A percentile compares a stretch with the other conserved stretches of the same genome.
These are phyloP conservation scores for Logfia minima DNA, from an alignment of 129 eudicot species.

Conservation along the genomic window DNA sequence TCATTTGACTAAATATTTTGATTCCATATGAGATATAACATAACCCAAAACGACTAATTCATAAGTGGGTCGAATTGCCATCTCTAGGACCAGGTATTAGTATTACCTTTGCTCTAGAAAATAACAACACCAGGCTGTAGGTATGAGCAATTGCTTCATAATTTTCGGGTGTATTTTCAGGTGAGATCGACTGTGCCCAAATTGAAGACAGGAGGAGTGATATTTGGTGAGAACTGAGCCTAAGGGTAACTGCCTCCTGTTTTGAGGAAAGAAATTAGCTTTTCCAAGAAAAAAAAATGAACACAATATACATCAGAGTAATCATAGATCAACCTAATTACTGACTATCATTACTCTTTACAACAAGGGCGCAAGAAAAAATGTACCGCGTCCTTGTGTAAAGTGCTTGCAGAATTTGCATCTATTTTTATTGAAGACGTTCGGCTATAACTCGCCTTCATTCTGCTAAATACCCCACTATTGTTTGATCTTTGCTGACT, in stretches of 20 bases:
- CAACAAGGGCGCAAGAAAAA: constrained; percentile 14
- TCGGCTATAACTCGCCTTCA: constrained; percentile 75
- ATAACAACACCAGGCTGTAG: constrained; percentile 77
- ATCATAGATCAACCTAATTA: background rate
- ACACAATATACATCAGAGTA: background rate
- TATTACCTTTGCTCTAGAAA: constrained; percentile 84
- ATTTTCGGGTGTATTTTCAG: constrained; percentile 66
- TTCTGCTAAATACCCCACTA: constrained; percentile 57
- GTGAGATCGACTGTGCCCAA: constrained; percentile 80
- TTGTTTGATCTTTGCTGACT: constrained; percentile 37
- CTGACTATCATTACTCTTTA: background rate
- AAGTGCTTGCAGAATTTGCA: constrained; percentile 36
- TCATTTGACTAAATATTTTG: background rate
- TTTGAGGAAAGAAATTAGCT: background rate
- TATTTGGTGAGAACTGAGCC: constrained; percentile 78
- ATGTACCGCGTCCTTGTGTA: constrained; percentile 58
- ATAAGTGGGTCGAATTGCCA: background rate
- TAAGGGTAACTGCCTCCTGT: constrained; percentile 68
- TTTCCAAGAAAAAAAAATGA: background rate
- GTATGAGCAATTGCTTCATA: constrained; percentile 96
- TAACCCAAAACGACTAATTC: background rate
- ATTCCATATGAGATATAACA: background rate
- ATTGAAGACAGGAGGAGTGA: constrained; percentile 79
- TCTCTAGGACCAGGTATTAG: constrained; percentile 19
- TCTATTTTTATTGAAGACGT: constrained; percentile 51